Evolutionary conservation across 257 asterid species (phyloP).

Genomic region (Paraleonurus japonicus): DNA sequence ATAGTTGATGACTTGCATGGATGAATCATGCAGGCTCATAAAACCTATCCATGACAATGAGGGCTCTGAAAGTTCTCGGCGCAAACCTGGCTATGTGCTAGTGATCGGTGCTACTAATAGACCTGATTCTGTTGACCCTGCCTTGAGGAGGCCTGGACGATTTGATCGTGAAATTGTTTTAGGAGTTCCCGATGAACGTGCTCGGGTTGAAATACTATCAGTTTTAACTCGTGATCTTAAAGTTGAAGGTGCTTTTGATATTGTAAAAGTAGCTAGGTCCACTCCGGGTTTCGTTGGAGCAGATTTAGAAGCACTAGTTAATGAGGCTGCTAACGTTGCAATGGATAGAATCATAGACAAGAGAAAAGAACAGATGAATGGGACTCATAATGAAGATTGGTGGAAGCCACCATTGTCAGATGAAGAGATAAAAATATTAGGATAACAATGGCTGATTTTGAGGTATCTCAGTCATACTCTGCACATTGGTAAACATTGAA

Average conservation of each 20-base stretch:
- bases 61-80: conserved; percentile 34
- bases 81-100: conserved; percentile 58
- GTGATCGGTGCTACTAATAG: conserved; percentile 93
- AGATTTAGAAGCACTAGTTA: conserved; percentile 69
- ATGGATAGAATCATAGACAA: conserved; percentile 68
- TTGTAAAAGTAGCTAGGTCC: conserved; percentile 66
- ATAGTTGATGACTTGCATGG: conserved; percentile 90
- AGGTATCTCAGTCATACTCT: conserved; percentile 44
- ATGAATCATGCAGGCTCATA: conserved; percentile 49
- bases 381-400: conserved; percentile 53
- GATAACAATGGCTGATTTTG: conserved; percentile 81
- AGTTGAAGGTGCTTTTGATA: conserved; percentile 85
- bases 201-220: conserved; percentile 66
- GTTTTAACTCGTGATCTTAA: conserved; percentile 57
- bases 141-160: conserved; percentile 92
- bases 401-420: conserved; percentile 64
- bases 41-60: conserved; percentile 38
- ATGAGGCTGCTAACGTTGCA: conserved; percentile 82
- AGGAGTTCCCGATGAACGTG: conserved; percentile 80
- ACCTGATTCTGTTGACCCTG: conserved; percentile 86
- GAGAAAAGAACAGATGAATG: conserved; percentile 37
- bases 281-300: conserved; percentile 96
- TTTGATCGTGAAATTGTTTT: conserved; percentile 79
- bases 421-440: conserved; percentile 58
- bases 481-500: not conserved